These are phyloP conservation scores for Bonia amplexicaulis DNA, from an alignment of 176 grass and related monocot genomes.

Conservation along the genomic window DNA sequence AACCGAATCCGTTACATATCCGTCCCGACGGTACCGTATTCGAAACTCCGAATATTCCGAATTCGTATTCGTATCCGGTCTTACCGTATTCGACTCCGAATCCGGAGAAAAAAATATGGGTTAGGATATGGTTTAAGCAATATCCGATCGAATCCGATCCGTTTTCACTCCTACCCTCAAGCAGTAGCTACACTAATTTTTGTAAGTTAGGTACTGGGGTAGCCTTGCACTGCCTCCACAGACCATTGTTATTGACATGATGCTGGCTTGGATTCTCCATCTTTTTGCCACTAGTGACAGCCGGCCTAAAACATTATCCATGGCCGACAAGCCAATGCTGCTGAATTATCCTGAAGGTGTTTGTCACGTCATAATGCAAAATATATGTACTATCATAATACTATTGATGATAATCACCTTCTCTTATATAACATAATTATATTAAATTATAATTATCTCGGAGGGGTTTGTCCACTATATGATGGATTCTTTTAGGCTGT, in stretches of 20 bases:
- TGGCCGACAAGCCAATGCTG: slow-evolving; percentile 5
- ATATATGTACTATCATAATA: neutral
- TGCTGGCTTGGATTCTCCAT: slow-evolving; percentile 1
- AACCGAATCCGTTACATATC: too few species aligned
- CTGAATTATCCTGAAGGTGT: slow-evolving; percentile 10
- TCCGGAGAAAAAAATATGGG: too few species aligned
- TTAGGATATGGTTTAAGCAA: too few species aligned
- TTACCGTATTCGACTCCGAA: too few species aligned
- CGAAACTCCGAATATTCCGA: too few species aligned
- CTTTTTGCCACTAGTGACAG: slow-evolving; percentile 9
- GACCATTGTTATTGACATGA: slow-evolving; percentile 7
- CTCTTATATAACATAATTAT: neutral
- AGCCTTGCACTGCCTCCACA: neutral
- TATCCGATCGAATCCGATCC: too few species aligned
- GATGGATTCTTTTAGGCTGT: too few species aligned
- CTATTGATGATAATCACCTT: neutral
- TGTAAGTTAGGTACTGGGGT: neutral
- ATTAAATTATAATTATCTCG: neutral
- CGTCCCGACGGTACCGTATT: too few species aligned
- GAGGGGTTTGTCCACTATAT: neutral
- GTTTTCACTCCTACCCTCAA: too few species aligned
- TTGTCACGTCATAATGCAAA: slow-evolving; percentile 22
- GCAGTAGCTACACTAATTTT: neutral
- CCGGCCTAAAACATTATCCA: neutral
- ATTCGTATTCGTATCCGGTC: too few species aligned